These are phyloP conservation scores for Phlegmacium glaucopus DNA, from an alignment of 768 basidiomycete genomes.

Conservation along the genomic window DNA sequence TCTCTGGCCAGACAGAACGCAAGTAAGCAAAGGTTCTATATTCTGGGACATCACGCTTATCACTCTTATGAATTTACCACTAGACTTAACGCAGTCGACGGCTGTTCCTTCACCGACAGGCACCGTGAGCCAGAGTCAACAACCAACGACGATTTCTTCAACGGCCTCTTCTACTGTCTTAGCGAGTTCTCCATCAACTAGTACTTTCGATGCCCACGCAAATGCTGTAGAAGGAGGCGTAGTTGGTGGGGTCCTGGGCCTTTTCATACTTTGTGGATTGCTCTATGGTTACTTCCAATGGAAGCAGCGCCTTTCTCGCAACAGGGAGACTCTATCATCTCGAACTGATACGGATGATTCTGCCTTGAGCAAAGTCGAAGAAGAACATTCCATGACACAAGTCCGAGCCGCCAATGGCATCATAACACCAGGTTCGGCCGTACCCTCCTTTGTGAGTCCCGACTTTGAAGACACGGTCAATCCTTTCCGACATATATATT, in stretches of 20 bases:
- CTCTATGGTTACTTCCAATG: constrained; percentile 22
- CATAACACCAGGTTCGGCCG: neutral
- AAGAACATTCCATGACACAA: constrained; percentile 19
- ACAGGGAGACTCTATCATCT: constrained; percentile 14
- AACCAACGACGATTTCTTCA: no score
- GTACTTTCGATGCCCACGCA: constrained; percentile 15
- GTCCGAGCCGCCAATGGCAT: no score
- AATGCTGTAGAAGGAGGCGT: constrained; percentile 45
- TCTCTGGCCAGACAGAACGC: constrained; percentile 33
- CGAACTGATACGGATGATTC: constrained; percentile 10
- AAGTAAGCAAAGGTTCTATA: constrained; percentile 21
- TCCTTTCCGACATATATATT: no score
- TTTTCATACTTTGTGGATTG: constrained; percentile 30
- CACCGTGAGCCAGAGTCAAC: neutral
- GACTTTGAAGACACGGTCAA: no score
- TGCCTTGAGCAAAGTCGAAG: constrained; percentile 5
- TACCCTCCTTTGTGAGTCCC: constrained; percentile 10
- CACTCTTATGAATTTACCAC: neutral
- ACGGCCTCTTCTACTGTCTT: no score
- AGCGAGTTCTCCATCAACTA: constrained; percentile 9
- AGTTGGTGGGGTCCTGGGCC: constrained; percentile 37
- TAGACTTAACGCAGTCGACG: constrained; percentile 43
- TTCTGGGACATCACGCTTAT: neutral
- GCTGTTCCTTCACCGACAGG: constrained; percentile 29
- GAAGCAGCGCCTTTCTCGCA: constrained; percentile 16